Percentiles rank a stretch among this genome's conserved stretches.
Conservation (phyloP, 2,329 filamentous ascomycete species). For the Ceratocystis variospora region DNA sequence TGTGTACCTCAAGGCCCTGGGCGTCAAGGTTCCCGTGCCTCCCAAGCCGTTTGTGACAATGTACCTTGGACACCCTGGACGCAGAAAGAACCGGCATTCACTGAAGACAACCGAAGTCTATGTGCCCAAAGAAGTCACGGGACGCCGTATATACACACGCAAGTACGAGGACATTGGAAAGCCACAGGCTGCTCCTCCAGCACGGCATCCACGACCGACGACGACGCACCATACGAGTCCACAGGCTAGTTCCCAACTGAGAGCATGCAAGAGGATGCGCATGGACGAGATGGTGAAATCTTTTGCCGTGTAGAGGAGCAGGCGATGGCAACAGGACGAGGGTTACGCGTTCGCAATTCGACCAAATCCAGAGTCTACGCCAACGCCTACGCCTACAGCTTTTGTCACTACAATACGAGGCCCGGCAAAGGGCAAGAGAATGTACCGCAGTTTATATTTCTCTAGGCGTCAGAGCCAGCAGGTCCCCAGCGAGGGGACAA, state of each 20-base stretch:
- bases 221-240: background rate
- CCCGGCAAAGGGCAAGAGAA: slow-evolving; percentile 4
- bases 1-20: background rate
- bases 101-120: background rate
- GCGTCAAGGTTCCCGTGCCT: slow-evolving; percentile 10
- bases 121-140: background rate
- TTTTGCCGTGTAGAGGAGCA: background rate
- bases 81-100: background rate
- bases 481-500: slow-evolving; percentile 4
- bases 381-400: no score
- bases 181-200: background rate
- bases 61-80: slow-evolving; percentile 1
- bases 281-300: slow-evolving; percentile 25
- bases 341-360: no score
- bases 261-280: slow-evolving; percentile 26
- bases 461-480: slow-evolving; percentile 22
- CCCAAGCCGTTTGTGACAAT: slow-evolving; percentile 12
- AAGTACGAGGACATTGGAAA: slow-evolving; percentile 1
- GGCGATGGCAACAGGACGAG: no score
- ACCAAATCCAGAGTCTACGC: no score
- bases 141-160: background rate
- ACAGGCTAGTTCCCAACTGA: slow-evolving; percentile 21
- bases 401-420: background rate
- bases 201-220: background rate
- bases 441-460: slow-evolving; percentile 28